Conservation (phyloP, 192 early-diverging fungal species). For the Irineochytrium annulatum region DNA sequence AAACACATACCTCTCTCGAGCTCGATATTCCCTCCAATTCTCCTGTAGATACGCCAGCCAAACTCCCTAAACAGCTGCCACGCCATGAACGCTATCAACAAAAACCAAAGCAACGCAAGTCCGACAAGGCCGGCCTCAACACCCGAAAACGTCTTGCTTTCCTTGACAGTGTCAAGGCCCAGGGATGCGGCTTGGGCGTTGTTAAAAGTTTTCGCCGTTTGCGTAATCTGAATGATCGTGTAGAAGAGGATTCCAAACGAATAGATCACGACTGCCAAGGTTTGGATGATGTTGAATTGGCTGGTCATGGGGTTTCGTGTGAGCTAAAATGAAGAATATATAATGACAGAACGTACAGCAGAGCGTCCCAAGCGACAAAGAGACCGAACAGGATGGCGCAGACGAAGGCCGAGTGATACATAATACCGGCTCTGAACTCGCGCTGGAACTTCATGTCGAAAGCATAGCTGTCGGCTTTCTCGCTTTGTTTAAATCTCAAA, state of each 20-base stretch:
- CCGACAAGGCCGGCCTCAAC: background rate
- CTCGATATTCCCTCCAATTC: constrained; percentile 1
- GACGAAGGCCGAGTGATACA: background rate
- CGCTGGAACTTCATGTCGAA: no score
- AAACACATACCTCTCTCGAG: no score
- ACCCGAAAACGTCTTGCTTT: background rate
- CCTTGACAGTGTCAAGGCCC: no score
- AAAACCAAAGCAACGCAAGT: background rate
- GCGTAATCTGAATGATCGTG: constrained; percentile 1
- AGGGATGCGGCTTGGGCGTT: no score
- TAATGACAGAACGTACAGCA: background rate
- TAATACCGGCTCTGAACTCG: no score
- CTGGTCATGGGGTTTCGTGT: background rate
- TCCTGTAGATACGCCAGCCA: background rate
- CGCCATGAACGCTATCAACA: background rate
- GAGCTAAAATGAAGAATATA: background rate
- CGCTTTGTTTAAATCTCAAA: no score
- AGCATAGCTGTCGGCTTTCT: no score
- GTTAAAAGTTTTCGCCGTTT: no score
- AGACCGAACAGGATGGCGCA: background rate
- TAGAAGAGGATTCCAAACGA: background rate
- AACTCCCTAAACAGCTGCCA: background rate
- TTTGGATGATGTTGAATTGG: background rate
- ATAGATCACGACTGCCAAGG: background rate
- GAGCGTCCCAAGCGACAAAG: background rate